Base-by-base conservation (phyloP, 768 basidiomycete genomes). In the Russula virescens region DNA sequence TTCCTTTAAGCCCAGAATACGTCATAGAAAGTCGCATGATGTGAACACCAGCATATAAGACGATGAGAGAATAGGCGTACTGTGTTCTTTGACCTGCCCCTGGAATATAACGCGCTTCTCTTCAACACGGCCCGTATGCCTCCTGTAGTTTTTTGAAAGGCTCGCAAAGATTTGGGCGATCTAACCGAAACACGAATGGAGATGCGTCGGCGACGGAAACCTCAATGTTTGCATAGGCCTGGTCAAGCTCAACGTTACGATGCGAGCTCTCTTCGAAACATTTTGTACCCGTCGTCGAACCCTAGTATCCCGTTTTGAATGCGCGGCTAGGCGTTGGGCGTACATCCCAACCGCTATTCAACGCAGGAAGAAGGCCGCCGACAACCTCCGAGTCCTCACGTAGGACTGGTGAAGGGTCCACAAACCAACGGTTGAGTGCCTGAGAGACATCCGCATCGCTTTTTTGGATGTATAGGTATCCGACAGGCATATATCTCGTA, bases 281-380 rank as follows among this genome's bases (percentile, higher is more conserved):
- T n/a, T 46, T 63, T 63, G 52, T 52, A 63, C 18, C 14, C 57
- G 16, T 63, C 62, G 28, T 63, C 62, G 9, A 63, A 63, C 25
- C 62, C 56, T 8, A 63, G 57, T 7, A 26, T 11, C 62, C 62
- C 4, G 55, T 21, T 38, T 59, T 34, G 5, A 63, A 63, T 35
- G 26, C 13, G 46, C 46, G 57, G 8, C 57, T 57, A 3, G 62
- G 62, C 23, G 57, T 52, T n/a, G 58, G 52, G 11, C 62, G 62
- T 7, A 4, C 35, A 21, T 28, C 42, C 28, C 62, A 51, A 13
- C 19, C 28, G 8, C 23, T 31, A 23, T 9, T 49, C 40, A 63
- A 23, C 23, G 25, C 57, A 5, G 62, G 62, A 26, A 35, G 46
- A 23, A 63, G 35, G 28, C 21, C 50, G 19, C 42, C 13, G 9